Conservation (phyloP, 2,329 filamentous ascomycete species). For the Lachnellula occidentalis region DNA sequence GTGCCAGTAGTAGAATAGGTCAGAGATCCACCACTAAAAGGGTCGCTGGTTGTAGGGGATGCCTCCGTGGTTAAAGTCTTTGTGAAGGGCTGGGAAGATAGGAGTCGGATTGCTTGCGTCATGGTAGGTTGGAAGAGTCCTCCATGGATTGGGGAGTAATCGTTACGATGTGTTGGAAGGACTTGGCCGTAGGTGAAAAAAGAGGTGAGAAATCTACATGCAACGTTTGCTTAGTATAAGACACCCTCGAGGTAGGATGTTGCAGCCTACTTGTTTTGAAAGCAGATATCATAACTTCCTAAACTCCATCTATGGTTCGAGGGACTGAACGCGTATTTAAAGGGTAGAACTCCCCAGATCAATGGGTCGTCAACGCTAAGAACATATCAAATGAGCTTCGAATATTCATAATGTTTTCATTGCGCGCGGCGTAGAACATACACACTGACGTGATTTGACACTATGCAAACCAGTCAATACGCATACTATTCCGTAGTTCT, state of each 20-base stretch:
- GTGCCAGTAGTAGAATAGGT: slow-evolving; percentile 61
- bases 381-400: not conserved
- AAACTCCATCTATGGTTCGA: slow-evolving; percentile 81
- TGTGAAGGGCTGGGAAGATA: slow-evolving; percentile 56
- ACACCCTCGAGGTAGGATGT: not conserved
- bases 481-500: not conserved
- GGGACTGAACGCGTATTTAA: slow-evolving; percentile 65
- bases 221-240: slow-evolving; percentile 1
- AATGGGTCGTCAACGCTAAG: slow-evolving; percentile 85
- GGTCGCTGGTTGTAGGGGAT: slow-evolving; percentile 38
- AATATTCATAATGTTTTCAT: not conserved
- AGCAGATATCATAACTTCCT: slow-evolving; percentile 93
- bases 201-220: slow-evolving; percentile 55
- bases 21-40: slow-evolving; percentile 43
- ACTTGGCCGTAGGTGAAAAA: slow-evolving; percentile 92
- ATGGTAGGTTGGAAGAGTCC: slow-evolving; percentile 89
- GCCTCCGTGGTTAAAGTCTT: slow-evolving; percentile 15
- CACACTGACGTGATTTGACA: slow-evolving; percentile 86
- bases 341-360: slow-evolving; percentile 84
- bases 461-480: slow-evolving; percentile 37
- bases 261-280: slow-evolving; percentile 67
- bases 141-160: slow-evolving; percentile 66
- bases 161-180: slow-evolving; percentile 77
- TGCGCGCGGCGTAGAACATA: slow-evolving; percentile 45
- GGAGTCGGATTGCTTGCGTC: slow-evolving; percentile 74